Percentiles rank a stretch among this genome's conserved stretches.
Conservation (phyloP, 2,329 filamentous ascomycete genomes). For the Verticillium nonalfalfae region DNA sequence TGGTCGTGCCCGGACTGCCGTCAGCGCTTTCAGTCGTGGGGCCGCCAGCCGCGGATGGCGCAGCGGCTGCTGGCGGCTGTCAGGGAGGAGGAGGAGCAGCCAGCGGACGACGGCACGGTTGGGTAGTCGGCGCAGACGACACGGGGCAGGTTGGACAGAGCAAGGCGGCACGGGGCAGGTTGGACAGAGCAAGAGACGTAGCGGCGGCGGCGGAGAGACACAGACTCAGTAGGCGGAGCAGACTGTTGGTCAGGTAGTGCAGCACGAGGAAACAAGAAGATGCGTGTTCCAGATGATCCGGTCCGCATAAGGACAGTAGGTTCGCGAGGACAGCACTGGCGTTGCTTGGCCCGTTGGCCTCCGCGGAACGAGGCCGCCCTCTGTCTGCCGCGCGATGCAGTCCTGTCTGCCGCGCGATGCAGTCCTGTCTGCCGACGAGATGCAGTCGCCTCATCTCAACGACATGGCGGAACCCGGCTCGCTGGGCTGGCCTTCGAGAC, state of each 20-base stretch:
- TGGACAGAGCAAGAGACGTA: no score
- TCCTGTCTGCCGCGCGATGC: no score
- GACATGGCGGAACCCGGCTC: neutral
- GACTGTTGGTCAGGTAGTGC: neutral
- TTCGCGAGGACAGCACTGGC: neutral
- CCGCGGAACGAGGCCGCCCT: neutral
- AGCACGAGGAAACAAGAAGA: neutral
- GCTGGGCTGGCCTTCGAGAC: neutral
- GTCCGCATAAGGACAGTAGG: neutral
- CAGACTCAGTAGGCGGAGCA: no score
- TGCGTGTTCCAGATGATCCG: neutral
- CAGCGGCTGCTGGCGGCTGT: neutral
- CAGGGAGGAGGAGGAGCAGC: neutral
- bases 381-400: no score
- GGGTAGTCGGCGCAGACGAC: no score
- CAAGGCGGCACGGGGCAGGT: no score
- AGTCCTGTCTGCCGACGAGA: no score
- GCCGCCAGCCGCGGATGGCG: neutral
- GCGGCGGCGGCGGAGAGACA: no score
- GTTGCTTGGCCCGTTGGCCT: neutral
- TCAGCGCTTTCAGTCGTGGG: neutral
- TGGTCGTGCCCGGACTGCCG: neutral
- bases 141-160: no score
- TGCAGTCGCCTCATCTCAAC: neutral
- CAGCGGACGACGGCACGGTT: neutral